These are phyloP conservation scores for Saturnispora zaruensis DNA, from an alignment of 805 yeast species.

Conservation along the genomic window DNA sequence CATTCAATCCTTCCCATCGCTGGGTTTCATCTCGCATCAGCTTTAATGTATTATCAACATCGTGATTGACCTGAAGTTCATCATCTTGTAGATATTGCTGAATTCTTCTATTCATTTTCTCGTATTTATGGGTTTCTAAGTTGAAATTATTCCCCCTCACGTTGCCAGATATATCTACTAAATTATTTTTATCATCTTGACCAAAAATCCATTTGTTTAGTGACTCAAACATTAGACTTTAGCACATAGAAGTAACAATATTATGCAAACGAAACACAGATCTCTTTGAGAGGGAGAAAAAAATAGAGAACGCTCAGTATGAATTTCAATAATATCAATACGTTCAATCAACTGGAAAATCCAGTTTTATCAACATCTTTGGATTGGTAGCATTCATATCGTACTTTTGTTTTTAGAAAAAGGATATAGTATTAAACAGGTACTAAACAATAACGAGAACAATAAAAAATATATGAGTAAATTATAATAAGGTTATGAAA, in stretches of 20 bases:
- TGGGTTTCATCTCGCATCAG: constrained; percentile 17
- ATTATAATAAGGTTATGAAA: background rate
- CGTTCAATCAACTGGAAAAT: too few relatives aligned
- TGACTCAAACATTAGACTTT: background rate
- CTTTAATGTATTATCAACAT: constrained; percentile 19
- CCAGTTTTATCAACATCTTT: too few relatives aligned
- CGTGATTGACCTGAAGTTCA: constrained; percentile 10
- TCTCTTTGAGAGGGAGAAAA: background rate
- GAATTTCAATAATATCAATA: background rate
- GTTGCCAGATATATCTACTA: background rate
- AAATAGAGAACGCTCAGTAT: background rate
- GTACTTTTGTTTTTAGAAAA: too few relatives aligned
- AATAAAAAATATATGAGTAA: too few relatives aligned
- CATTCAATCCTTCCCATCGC: constrained; percentile 11
- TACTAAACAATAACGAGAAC: too few relatives aligned
- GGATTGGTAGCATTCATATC: too few relatives aligned
- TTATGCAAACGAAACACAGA: background rate
- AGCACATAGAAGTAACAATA: background rate
- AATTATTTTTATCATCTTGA: too few relatives aligned
- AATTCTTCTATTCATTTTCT: constrained; percentile 9
- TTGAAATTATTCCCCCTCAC: background rate
- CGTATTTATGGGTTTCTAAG: background rate
- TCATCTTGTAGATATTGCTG: constrained; percentile 11
- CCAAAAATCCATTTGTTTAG: background rate
- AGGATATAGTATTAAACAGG: too few relatives aligned